phyloP scores from a whole-genome alignment of 2,329 filamentous ascomycete genomes.

The Penicillium digitatum region DNA sequence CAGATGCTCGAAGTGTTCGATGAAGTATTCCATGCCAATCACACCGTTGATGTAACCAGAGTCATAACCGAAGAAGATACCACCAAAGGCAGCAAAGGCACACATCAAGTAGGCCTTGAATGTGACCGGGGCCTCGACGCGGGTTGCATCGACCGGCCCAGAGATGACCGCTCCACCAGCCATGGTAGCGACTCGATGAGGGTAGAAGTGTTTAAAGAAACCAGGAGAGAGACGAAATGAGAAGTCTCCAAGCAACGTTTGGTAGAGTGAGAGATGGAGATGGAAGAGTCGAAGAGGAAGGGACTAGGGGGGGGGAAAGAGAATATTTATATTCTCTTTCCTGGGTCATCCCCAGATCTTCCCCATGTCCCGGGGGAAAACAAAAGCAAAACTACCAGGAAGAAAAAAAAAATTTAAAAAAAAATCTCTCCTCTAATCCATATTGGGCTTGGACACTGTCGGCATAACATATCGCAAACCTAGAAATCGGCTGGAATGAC shows the following conservation, averaged over 20 bases:
- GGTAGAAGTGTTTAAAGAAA: not conserved
- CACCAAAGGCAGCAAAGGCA: constrained; percentile 58
- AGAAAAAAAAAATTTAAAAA: not conserved
- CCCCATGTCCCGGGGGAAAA: not conserved
- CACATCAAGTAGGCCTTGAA: constrained; percentile 59
- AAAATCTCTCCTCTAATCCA: not conserved
- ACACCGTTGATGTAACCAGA: constrained; percentile 55
- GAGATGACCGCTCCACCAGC: constrained; percentile 22
- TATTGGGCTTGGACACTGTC: not conserved
- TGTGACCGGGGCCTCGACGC: constrained; percentile 57
- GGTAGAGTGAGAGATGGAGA: not conserved
- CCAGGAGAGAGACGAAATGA: not conserved
- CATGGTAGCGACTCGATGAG: constrained; percentile 18
- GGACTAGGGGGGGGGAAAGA: not conserved
- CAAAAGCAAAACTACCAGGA: not conserved
- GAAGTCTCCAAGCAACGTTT: not conserved
- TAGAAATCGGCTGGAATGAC: not conserved
- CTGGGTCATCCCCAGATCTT: not conserved
- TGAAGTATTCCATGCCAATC: constrained; percentile 51
- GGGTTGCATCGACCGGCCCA: constrained; percentile 49
- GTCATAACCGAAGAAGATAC: constrained; percentile 60
- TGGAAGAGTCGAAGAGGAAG: not conserved
- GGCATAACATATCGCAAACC: not conserved
- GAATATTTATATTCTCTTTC: constrained; percentile 1
- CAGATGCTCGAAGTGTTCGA: constrained; percentile 35